Evolutionary conservation across 306 rosid species (phyloP), one percentile per base, ranked within the genome.

Genomic region (Rosa persica): DNA sequence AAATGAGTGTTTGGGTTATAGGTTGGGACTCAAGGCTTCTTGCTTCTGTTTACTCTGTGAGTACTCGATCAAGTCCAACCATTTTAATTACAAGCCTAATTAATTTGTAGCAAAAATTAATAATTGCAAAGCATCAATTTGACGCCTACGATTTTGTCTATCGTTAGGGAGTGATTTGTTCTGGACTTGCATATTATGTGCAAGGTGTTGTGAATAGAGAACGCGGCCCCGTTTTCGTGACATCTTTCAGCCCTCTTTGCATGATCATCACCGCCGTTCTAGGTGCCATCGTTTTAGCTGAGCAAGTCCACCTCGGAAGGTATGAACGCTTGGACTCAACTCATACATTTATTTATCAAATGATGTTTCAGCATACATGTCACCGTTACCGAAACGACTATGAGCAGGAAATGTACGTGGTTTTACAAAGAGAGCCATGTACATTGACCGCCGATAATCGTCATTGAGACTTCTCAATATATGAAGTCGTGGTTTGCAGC

Each of bases 11-110:
- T 1, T 96, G 99, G 99, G 87, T 48, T 69, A 72, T 96, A 13
- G 98, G 98, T 17, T 96, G 98, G 98, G 99, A 96, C 76, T 93
- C 99, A 0, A 90, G 98, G 86, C 98, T 96, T 23, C 90, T 96
- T 25, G 99, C 99, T 23, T 89, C 96, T 64, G 94, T 90, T 81
- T 96, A 96, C 80, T 87, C 99, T 30, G 98, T 94, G 72, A 90
- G 98, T 80, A 61, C 40, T 2, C 2, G 8, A 61, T 44, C 40
- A 38, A 67, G 19, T 10, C 23, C 48, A 19, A 1, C 43, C 20
- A 7, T 11, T 5, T 61, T 11, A 25, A 23, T 60, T 8, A 4
- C 22, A 15, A 16, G 43, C 43, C 68, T 64, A 64, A 36, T 30
- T 16, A 15, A 62, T 15, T 34, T 38, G 46, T 25, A 25, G 65